phyloP scores from a whole-genome alignment of 371 early-diverging fungal genomes.

The Mortierella polycephala region DNA sequence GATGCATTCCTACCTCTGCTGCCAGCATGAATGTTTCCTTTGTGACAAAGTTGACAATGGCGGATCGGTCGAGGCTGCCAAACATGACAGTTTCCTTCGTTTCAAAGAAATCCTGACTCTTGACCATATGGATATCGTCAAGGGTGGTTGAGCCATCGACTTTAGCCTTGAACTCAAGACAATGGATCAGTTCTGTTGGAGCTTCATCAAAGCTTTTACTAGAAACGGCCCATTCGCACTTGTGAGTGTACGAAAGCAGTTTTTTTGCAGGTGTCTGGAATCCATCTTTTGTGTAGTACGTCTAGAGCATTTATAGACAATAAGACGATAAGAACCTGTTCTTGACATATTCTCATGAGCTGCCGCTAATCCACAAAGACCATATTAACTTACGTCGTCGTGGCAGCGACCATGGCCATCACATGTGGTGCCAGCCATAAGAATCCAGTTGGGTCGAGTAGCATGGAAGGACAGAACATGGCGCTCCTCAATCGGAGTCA shows the following conservation, averaged over 20 bases:
- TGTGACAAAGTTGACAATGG: constrained; percentile 73
- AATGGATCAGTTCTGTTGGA: constrained; percentile 70
- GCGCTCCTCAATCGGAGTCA: constrained; percentile 55
- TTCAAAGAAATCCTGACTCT: constrained; percentile 70
- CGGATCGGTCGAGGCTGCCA: constrained; percentile 59
- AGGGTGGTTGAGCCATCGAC: constrained; percentile 55
- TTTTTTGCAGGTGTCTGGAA: constrained; percentile 63
- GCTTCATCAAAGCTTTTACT: constrained; percentile 63
- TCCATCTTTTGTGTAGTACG: constrained; percentile 74
- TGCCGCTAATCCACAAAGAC: not conserved
- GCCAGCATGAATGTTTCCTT: constrained; percentile 76
- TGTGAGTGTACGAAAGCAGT: constrained; percentile 64
- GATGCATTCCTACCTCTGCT: constrained; percentile 58
- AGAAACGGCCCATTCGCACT: constrained; percentile 78
- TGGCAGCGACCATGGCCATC: constrained; percentile 59
- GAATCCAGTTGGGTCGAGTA: constrained; percentile 63
- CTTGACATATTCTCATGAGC: not conserved
- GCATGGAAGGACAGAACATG: constrained; percentile 75
- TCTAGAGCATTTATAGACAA: constrained; percentile 42
- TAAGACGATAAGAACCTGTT: too few relatives aligned
- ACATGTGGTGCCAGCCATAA: constrained; percentile 67
- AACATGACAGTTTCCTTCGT: constrained; percentile 62
- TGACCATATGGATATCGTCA: constrained; percentile 66
- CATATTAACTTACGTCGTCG: constrained; percentile 57
- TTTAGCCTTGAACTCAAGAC: constrained; percentile 65